A percentile compares a stretch with the other conserved stretches of the same genome.
Conservation (phyloP, 805 yeast species). For the Ogataea siamensis region DNA sequence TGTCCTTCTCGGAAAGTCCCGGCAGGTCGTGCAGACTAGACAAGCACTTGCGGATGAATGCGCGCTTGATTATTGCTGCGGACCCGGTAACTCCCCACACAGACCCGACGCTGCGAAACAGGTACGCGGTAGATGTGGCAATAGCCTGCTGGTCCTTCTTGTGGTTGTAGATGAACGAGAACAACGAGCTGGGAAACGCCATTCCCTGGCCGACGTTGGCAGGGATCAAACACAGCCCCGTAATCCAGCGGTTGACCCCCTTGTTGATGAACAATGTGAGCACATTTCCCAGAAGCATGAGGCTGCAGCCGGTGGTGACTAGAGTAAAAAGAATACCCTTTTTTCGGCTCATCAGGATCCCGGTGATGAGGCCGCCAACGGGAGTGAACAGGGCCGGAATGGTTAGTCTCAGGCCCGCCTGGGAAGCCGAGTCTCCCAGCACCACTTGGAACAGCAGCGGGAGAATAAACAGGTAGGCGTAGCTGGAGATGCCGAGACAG, state of each 20-base stretch:
- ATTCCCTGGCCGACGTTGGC: slow-evolving; percentile 41
- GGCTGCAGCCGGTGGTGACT: slow-evolving; percentile 34
- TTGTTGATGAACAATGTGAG: slow-evolving; percentile 28
- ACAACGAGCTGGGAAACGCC: slow-evolving; percentile 37
- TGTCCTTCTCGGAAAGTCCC: slow-evolving; percentile 15
- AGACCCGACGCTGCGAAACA: slow-evolving; percentile 40
- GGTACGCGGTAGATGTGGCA: slow-evolving; percentile 39
- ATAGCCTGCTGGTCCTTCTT: slow-evolving; percentile 36
- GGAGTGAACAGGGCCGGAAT: slow-evolving; percentile 43
- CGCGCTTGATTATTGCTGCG: slow-evolving; percentile 16
- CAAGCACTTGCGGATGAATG: slow-evolving; percentile 3
- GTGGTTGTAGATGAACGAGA: slow-evolving; percentile 37
- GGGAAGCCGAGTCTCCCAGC: slow-evolving; percentile 39
- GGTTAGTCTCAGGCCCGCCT: slow-evolving; percentile 41
- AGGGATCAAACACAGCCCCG: slow-evolving; percentile 33
- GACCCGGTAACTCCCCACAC: slow-evolving; percentile 40
- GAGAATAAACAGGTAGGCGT: slow-evolving; percentile 41
- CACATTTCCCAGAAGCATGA: slow-evolving; percentile 38
- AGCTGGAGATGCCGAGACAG: slow-evolving; percentile 39
- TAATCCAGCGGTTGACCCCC: slow-evolving; percentile 27
- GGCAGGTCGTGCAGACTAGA: background rate
- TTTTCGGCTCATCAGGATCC: slow-evolving; percentile 36
- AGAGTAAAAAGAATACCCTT: slow-evolving; percentile 28
- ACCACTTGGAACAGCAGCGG: slow-evolving; percentile 44
- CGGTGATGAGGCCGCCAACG: slow-evolving; percentile 42